Conservation (phyloP, 1,139 yeast species). For the Debaryomyces coudertii region DNA sequence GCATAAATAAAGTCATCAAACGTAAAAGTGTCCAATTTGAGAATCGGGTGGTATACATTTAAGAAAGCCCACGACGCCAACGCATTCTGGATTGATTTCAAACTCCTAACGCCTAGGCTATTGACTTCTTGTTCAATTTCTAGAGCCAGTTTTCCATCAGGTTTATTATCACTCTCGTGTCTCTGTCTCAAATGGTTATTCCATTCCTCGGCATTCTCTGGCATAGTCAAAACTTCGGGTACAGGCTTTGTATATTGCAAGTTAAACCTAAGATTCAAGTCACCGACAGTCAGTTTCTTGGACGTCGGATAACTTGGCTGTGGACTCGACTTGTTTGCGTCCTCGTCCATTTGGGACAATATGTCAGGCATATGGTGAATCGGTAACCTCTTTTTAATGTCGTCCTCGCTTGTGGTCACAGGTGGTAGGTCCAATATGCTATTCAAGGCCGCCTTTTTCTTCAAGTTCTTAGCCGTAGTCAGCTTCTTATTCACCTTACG, state of each 20-base stretch:
- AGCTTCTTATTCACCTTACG: constrained; percentile 14
- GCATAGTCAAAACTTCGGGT: constrained; percentile 30
- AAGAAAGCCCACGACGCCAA: constrained; percentile 76
- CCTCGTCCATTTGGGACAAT: constrained; percentile 24
- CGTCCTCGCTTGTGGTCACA: constrained; percentile 7
- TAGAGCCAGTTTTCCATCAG: constrained; percentile 12
- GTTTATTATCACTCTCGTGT: constrained; percentile 13
- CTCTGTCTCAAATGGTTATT: constrained; percentile 21
- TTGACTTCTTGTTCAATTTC: constrained; percentile 18
- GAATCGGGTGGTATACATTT: constrained; percentile 67
- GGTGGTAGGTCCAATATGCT: constrained; percentile 9
- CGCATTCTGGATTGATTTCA: constrained; percentile 41
- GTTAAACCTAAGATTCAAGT: constrained; percentile 41
- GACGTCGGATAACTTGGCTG: constrained; percentile 34
- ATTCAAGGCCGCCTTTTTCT: constrained; percentile 13
- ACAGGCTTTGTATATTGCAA: constrained; percentile 42
- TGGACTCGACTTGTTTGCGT: constrained; percentile 17
- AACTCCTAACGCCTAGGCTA: constrained; percentile 18
- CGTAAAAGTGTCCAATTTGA: constrained; percentile 70
- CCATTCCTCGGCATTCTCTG: constrained; percentile 35
- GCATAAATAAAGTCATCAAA: constrained; percentile 78
- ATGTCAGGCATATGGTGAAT: constrained; percentile 42
- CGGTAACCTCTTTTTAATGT: constrained; percentile 32
- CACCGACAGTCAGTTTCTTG: constrained; percentile 42
- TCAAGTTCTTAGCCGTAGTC: constrained; percentile 10